These are phyloP conservation scores for Candida coleopterorum DNA, from an alignment of 805 yeast species.

Conservation along the genomic window DNA sequence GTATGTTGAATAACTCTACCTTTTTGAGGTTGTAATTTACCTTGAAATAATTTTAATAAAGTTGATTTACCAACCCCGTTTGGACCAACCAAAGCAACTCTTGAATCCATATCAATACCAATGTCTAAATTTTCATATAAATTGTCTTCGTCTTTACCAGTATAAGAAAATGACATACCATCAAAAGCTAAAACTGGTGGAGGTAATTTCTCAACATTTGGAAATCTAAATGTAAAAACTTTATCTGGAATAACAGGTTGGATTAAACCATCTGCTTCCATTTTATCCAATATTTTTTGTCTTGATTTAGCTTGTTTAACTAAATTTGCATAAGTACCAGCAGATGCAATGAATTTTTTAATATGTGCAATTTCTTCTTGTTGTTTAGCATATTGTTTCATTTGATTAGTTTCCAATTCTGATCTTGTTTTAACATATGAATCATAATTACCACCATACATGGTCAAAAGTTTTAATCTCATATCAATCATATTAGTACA, in stretches of 20 bases:
- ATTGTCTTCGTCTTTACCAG: conserved; percentile 77
- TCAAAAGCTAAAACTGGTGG: conserved; percentile 98
- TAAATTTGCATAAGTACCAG: conserved; percentile 98
- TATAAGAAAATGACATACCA: conserved; percentile 88
- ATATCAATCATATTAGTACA: conserved; percentile 97
- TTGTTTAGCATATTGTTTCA: conserved; percentile 94
- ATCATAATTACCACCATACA: conserved; percentile 98
- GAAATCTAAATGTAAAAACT: conserved; percentile 91
- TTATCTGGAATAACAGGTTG: conserved; percentile 89
- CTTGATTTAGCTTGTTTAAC: conserved; percentile 98
- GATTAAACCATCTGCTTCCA: conserved; percentile 98
- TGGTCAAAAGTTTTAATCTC: conserved; percentile 71
- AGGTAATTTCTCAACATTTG: conserved; percentile 93
- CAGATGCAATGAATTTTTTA: conserved; percentile 97
- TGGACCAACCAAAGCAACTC: conserved; percentile 97
- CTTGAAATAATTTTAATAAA: conserved; percentile 92
- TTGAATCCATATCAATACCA: conserved; percentile 99
- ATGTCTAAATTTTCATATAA: conserved; percentile 87
- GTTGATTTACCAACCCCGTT: conserved; percentile 99
- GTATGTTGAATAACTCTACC: conserved; percentile 98
- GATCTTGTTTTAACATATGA: conserved; percentile 90
- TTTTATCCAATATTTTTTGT: conserved; percentile 98
- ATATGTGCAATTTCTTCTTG: conserved; percentile 98
- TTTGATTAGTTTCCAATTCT: conserved; percentile 94
- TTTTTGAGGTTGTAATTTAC: conserved; percentile 79